Base-by-base conservation (phyloP, 768 basidiomycete species). In the Mycena vitilis region DNA sequence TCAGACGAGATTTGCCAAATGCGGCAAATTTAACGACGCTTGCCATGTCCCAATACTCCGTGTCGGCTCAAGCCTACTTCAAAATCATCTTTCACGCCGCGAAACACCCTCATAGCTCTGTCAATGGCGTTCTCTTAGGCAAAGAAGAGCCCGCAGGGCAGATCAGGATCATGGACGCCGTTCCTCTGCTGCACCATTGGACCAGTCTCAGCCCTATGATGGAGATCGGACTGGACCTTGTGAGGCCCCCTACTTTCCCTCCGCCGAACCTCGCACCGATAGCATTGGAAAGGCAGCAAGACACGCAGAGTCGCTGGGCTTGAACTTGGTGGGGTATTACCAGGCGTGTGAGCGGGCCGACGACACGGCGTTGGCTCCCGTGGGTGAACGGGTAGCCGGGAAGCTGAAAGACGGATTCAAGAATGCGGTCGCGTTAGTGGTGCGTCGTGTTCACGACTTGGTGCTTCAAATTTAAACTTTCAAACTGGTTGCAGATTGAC, bases 181-280 rank as follows among this genome's bases (percentile, higher is more conserved):
- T 95, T 45, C 94, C 94, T 18, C 82, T 95, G 42, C 85, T 94
- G 58, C 94, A 95, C 75, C 89, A 94, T 75, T 95, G 93, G 93
- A 93, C 92, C 9, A 90, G 86, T 72, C 83, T 95, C 60, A 91
- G 90, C 68, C 91, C 92, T 5, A 92, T 92, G 89, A 94, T 94
- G 91, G 93, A 94, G 76, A 89, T 93, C 68, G 94, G 92, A 30
- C 84, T 94, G 48, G 91, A 93, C 73, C 80, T 93, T 74, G 93
- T 92, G 71, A 71, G 89, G 79, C 36, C 6, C 45, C 42, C 22
- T 22, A 20, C 15, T 49, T 52, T 37, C 25, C 34, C 44, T 62
- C 16, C 47, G n/a, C 57, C 18, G 38, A 51, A 63, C 34, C 44
- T 63, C 44, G 63, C 48, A 38, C 44, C 64, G 58, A 56, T 56